phyloP scores from a whole-genome alignment of 2,329 filamentous ascomycete genomes.

The Colletotrichum plurivorum region DNA sequence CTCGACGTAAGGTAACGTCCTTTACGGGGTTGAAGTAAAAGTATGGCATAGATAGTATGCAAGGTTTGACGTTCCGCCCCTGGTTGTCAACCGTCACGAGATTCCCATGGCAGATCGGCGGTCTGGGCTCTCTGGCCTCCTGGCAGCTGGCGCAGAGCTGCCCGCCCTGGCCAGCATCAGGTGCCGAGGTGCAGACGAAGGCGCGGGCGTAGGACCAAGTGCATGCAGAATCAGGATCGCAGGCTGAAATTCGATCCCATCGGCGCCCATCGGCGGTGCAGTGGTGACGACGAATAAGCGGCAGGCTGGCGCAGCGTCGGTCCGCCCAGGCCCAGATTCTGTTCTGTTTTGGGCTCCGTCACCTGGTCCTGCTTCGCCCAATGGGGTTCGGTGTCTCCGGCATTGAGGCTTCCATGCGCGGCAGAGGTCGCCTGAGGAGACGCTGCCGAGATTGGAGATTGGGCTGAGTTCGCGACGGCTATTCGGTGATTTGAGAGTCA shows the following conservation, averaged over 20 bases:
- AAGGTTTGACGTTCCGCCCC: too few species aligned
- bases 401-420: not conserved
- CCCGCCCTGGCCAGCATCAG: conserved; percentile 14
- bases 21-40: too few species aligned
- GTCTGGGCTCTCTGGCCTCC: conserved; percentile 12
- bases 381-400: conserved; percentile 26
- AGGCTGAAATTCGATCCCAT: not conserved
- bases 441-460: conserved; percentile 12
- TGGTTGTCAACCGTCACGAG: conserved; percentile 31
- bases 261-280: not conserved
- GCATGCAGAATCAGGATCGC: not conserved
- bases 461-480: not conserved
- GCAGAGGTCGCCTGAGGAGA: conserved; percentile 14
- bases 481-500: conserved; percentile 6
- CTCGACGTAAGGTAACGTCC: conserved; percentile 5
- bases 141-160: conserved; percentile 29
- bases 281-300: not conserved
- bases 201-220: not conserved
- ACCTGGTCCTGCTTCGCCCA: conserved; percentile 22
- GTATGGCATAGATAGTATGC: too few species aligned
- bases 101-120: conserved; percentile 22
- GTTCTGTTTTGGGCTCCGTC: conserved; percentile 18
- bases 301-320: conserved; percentile 2
- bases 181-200: conserved; percentile 20
- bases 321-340: conserved; percentile 13